Evolutionary conservation across 225 moss, liverwort and hornwort species (phyloP), one percentile per base, ranked within the genome.

Genomic region (Neckera pumila): DNA sequence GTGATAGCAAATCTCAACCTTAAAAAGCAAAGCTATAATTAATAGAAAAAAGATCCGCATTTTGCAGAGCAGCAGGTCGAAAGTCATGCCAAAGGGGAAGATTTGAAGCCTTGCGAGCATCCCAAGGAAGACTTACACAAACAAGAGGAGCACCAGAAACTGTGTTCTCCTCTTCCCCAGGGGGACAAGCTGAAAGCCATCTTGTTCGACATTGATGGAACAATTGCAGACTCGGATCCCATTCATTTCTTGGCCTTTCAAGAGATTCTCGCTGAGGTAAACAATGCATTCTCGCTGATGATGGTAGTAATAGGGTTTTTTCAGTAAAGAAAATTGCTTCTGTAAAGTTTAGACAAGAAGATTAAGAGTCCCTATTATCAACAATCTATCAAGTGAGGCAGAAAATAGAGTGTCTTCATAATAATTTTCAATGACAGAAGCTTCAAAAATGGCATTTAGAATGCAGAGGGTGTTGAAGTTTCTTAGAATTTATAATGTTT

Each of bases 201-300:
- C 81, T 72, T 94, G 77, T 94, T 94, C 53, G 94, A 94, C 80
- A 94, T 94, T 2, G 94, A 94, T 49, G 94, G 94, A 80, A 94
- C 94, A 1, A 94, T 94, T 70, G 94, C 94, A 0, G 94, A 94
- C 70, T 94, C 94, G 0, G 94, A 94, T 84, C 91, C 92, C 5
- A 94, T 94, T 63, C 94, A 94, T 89, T 94, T 94, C 90, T 79
- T 94, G 83, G 94, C 94, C 59, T 94, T 94, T 36, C 94, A 94
- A 90, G 89, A 92, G 81, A 61, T 92, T 83, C 86, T 94, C 21
- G 90, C 76, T 57, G 87, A 94, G 91, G 94, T 92, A 76, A 33
- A 85, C 65, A 33, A 83, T 38, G 81, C 67, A 53, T 23, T 30
- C 11, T 33, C 4, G 5, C 1, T 34, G 12, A 17, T 43, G 26